Base-by-base conservation (phyloP, 2,329 filamentous ascomycete genomes). In the Fusarium brachygibbosum region DNA sequence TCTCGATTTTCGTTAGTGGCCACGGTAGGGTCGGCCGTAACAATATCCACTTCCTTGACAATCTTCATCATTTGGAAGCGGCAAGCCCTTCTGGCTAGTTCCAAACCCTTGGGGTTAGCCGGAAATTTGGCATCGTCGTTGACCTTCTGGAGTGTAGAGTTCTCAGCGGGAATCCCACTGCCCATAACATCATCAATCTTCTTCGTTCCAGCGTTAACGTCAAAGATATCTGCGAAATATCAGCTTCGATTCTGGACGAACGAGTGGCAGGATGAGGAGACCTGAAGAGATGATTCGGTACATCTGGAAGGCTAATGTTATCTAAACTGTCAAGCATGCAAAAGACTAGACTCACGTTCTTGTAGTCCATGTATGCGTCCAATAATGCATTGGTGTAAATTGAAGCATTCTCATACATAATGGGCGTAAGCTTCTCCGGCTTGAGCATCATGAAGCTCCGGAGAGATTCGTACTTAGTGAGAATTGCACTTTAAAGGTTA, bases 11-110 rank as follows among this genome's bases (percentile, higher is more conserved):
- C 51, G 6, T 54, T 21, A 17, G 51, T 51, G 19, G 48, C 21
- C 8, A 51, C 6, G 6, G 17, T 19, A 12, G 48, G 48, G 16
- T 9, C 19, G 1, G 17, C 10, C 3, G 48, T 38, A 5, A 51
- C 34, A n/a, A 29, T 11, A 8, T 51, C 48, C 25, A 51, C 48
- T 40, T 51, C 48, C 4, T 23, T 51, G 13, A 51, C 48, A 8
- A 51, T 51, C 34, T 51, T 51, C 48, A 51, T 51, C 48, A 51
- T 51, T 17, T 51, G 48, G 25, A 51, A 51, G 6, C 48, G 48
- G 6, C 48, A 51, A 3, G 48, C 48, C 38, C 48, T 28, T 11
- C 48, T 31, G 8, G 34, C 34, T 2, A 51, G 34, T 2, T 51
- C 48, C 34, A 51, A 16, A 13, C 48, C 48, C 19, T 51, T 51